These are phyloP conservation scores for Emmonsia crescens DNA, from an alignment of 2,329 filamentous ascomycete species.

Conservation along the genomic window DNA sequence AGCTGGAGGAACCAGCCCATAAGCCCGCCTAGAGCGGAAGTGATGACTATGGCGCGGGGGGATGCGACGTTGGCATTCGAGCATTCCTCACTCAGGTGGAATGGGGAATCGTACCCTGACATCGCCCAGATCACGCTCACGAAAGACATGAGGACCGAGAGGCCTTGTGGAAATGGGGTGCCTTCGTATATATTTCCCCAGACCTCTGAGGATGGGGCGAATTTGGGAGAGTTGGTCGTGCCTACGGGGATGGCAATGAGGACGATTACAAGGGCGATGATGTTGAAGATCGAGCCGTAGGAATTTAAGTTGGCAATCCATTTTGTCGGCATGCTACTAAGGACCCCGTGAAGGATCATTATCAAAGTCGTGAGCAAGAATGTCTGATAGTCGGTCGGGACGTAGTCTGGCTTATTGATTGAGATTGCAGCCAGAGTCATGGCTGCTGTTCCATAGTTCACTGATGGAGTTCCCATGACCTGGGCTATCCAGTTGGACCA, in stretches of 20 bases:
- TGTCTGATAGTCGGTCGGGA: conserved; percentile 54
- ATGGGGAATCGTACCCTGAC: conserved; percentile 56
- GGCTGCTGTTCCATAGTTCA: conserved; percentile 54
- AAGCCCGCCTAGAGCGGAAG: conserved; percentile 53
- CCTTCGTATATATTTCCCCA: conserved; percentile 57
- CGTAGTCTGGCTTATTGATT: conserved; percentile 56
- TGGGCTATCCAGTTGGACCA: conserved; percentile 63
- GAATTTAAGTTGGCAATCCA: conserved; percentile 63
- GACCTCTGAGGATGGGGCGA: conserved; percentile 47
- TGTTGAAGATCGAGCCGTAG: conserved; percentile 59
- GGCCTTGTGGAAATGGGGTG: conserved; percentile 56
- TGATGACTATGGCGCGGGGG: conserved; percentile 61
- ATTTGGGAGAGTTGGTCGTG: conserved; percentile 47
- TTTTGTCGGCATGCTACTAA: conserved; percentile 60
- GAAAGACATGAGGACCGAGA: conserved; percentile 61
- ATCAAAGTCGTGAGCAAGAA: conserved; percentile 57
- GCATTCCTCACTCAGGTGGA: conserved; percentile 66
- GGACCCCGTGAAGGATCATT: conserved; percentile 55
- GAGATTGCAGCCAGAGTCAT: conserved; percentile 63
- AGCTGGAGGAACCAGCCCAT: conserved; percentile 65
- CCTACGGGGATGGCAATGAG: conserved; percentile 58
- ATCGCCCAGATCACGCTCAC: conserved; percentile 61
- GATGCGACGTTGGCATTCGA: conserved; percentile 60
- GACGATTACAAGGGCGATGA: conserved; percentile 53
- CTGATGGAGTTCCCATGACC: conserved; percentile 54